A percentile compares a stretch with the other conserved stretches of the same genome.
Evolutionary conservation across 2,329 filamentous ascomycete genomes (phyloP).

Genomic region (Xylaria polymorpha): DNA sequence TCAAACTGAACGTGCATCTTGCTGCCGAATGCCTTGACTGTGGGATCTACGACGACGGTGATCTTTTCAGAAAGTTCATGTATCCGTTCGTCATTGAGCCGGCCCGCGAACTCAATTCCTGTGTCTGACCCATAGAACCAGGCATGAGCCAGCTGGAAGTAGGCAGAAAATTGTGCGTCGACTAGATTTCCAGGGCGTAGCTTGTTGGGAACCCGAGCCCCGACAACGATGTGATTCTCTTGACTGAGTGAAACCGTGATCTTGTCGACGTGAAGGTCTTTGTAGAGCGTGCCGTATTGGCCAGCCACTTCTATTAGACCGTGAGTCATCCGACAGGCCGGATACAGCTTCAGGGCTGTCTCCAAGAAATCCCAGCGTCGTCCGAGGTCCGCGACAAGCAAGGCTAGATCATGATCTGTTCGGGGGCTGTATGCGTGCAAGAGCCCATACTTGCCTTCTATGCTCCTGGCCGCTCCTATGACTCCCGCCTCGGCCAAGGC

Average conservation of each 20-base stretch:
- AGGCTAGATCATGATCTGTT: not conserved
- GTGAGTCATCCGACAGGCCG: constrained; percentile 1
- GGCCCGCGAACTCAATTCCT: not conserved
- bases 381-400: not conserved
- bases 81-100: constrained; percentile 2
- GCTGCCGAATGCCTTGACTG: constrained; percentile 1
- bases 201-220: constrained; percentile 1
- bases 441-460: constrained; percentile 44
- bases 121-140: constrained; percentile 11
- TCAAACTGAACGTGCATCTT: constrained; percentile 3
- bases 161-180: constrained; percentile 7
- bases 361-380: constrained; percentile 4
- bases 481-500: constrained; percentile 45
- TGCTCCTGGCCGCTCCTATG: constrained; percentile 40
- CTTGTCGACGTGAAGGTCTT: not conserved
- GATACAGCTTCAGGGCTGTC: not conserved
- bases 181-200: not conserved
- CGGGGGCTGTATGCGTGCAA: not conserved
- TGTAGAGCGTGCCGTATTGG: constrained; percentile 3
- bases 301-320: constrained; percentile 6
- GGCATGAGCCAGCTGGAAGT: not conserved
- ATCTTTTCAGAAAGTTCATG: constrained; percentile 1
- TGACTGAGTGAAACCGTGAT: not conserved
- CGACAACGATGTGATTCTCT: constrained; percentile 9
- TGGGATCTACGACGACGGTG: not conserved